phyloP scores from a whole-genome alignment of 208 protist species.

The Zelonia costaricensis region DNA sequence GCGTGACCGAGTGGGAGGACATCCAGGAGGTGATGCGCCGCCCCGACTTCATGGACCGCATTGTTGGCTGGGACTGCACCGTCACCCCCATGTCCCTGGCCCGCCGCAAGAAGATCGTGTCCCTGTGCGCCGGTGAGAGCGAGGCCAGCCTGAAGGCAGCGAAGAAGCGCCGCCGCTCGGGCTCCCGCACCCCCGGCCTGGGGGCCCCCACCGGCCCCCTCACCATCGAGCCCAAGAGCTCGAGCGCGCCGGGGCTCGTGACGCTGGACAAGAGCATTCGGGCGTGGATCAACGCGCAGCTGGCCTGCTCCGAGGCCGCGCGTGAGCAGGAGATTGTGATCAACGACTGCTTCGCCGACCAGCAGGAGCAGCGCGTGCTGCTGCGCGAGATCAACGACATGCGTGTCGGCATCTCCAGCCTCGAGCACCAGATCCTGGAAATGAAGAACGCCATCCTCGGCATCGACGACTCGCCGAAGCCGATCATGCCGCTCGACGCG shows the following conservation, averaged over 20 bases:
- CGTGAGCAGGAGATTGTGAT: slow-evolving; percentile 54
- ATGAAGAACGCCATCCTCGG: slow-evolving; percentile 54
- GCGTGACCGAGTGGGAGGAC: slow-evolving; percentile 40
- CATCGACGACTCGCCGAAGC: slow-evolving; percentile 31
- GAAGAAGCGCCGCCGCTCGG: slow-evolving; percentile 26
- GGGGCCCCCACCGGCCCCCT: slow-evolving; percentile 9
- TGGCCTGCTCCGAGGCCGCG: slow-evolving; percentile 56
- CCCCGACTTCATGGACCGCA: slow-evolving; percentile 59
- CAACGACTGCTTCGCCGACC: slow-evolving; percentile 68
- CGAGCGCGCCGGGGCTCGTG: slow-evolving; percentile 13
- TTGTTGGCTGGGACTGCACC: slow-evolving; percentile 69
- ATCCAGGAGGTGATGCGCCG: slow-evolving; percentile 63
- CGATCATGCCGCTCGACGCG: slow-evolving; percentile 39
- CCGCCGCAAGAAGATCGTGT: slow-evolving; percentile 52
- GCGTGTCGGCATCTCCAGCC: slow-evolving; percentile 54
- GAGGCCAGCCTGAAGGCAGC: slow-evolving; percentile 9
- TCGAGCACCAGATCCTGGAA: slow-evolving; percentile 66
- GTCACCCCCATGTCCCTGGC: slow-evolving; percentile 57
- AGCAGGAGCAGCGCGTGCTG: slow-evolving; percentile 72
- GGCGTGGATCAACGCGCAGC: slow-evolving; percentile 66
- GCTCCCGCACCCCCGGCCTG: slow-evolving; percentile 2
- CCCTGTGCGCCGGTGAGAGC: slow-evolving; percentile 27
- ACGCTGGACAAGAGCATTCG: slow-evolving; percentile 40
- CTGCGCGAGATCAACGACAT: slow-evolving; percentile 78
- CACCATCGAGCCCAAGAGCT: slow-evolving; percentile 13